Percentiles rank a stretch among this genome's conserved stretches.
Conservation (phyloP, 768 basidiomycete genomes). For the Suillus fuscotomentosus region DNA sequence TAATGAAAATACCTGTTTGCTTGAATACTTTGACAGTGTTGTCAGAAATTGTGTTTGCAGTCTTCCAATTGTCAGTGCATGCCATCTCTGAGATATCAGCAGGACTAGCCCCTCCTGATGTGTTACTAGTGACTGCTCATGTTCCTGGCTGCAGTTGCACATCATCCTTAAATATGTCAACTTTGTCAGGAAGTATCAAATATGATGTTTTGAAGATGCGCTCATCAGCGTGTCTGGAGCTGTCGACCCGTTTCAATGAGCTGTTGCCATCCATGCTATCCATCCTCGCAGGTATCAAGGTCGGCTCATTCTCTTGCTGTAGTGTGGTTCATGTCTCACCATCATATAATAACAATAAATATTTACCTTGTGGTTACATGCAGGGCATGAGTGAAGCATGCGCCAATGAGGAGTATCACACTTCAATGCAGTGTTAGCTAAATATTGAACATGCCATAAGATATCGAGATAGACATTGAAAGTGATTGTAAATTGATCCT, state of each 20-base stretch:
- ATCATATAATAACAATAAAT: background rate
- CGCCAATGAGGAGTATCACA: slow-evolving; percentile 31
- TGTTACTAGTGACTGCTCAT: background rate
- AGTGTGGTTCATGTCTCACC: background rate
- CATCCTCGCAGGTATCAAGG: slow-evolving; percentile 23
- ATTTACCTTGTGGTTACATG: slow-evolving; percentile 38
- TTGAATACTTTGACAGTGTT: slow-evolving; percentile 37
- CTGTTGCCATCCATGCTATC: slow-evolving; percentile 34
- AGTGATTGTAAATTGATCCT: slow-evolving; percentile 24
- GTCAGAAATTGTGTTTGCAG: slow-evolving; percentile 21
- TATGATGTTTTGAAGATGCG: slow-evolving; percentile 23
- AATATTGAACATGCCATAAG: slow-evolving; percentile 13
- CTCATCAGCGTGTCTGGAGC: slow-evolving; percentile 15
- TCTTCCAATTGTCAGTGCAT: slow-evolving; percentile 36
- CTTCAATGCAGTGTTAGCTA: slow-evolving; percentile 24
- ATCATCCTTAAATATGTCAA: slow-evolving; percentile 26
- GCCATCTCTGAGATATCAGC: background rate
- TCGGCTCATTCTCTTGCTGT: slow-evolving; percentile 22
- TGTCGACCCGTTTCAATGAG: slow-evolving; percentile 30
- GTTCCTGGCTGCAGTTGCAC: slow-evolving; percentile 1
- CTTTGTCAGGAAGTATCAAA: slow-evolving; percentile 22
- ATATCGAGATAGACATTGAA: slow-evolving; percentile 38
- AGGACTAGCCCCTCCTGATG: background rate
- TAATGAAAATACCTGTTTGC: slow-evolving; percentile 37
- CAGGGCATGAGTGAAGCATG: slow-evolving; percentile 30